Conservation (phyloP, 116 monocot genomes). For the Dioscorea cayenensis region DNA sequence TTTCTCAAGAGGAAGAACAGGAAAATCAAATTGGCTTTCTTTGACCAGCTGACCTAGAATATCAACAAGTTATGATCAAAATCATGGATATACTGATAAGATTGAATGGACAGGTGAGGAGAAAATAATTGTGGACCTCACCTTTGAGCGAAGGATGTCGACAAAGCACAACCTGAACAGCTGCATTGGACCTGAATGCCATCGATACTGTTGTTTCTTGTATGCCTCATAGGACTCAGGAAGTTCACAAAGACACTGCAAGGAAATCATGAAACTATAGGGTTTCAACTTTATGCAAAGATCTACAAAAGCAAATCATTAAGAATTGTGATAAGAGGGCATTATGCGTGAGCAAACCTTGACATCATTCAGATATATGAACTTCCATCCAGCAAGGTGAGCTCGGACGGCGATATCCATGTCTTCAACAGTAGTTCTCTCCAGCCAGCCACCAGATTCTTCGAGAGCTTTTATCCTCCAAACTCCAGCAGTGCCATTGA, state of each 20-base stretch:
- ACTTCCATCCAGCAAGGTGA: slow-evolving; percentile 44
- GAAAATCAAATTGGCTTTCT: slow-evolving; percentile 62
- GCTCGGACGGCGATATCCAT: slow-evolving; percentile 74
- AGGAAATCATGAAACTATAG: neutral
- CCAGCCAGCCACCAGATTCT: slow-evolving; percentile 64
- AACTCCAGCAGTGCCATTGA: slow-evolving; percentile 63
- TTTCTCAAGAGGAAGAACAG: slow-evolving; percentile 72
- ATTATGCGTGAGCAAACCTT: slow-evolving; percentile 13
- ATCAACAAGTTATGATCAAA: neutral
- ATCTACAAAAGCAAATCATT: neutral
- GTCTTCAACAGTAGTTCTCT: slow-evolving; percentile 68
- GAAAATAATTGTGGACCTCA: neutral
- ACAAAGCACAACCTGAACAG: slow-evolving; percentile 55
- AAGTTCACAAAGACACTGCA: slow-evolving; percentile 71
- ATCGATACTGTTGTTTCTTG: slow-evolving; percentile 72
- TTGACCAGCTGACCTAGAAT: slow-evolving; percentile 40
- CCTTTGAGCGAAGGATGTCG: slow-evolving; percentile 62
- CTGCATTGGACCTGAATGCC: slow-evolving; percentile 86
- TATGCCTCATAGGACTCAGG: slow-evolving; percentile 70
- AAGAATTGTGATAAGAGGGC: neutral
- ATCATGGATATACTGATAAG: neutral
- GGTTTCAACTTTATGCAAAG: neutral
- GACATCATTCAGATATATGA: slow-evolving; percentile 38
- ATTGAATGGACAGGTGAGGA: neutral
- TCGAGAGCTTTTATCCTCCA: slow-evolving; percentile 62